Evolutionary conservation across 2,329 filamentous ascomycete species (phyloP).

Genomic region (Fusarium papillatum): DNA sequence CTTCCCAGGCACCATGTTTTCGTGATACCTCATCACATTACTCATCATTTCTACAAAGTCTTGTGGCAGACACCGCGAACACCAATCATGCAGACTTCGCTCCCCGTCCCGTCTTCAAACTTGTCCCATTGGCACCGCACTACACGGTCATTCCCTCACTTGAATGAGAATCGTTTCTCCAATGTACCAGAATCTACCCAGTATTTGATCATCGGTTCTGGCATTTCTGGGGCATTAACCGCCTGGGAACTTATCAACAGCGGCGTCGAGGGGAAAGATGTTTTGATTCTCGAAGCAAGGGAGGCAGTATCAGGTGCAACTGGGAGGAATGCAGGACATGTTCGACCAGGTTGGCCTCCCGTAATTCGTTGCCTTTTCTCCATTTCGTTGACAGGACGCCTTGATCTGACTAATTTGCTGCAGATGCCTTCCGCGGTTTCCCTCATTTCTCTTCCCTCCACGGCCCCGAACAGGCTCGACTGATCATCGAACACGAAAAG

Average conservation of each 20-base stretch:
- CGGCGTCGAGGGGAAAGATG: conserved; percentile 48
- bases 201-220: conserved; percentile 58
- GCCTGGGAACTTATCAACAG: conserved; percentile 53
- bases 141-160: conserved; percentile 56
- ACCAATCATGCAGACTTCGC: neutral
- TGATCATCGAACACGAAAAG: neutral
- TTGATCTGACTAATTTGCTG: neutral
- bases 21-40: too few relatives aligned
- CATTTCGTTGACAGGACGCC: too few relatives aligned
- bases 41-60: too few relatives aligned
- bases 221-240: conserved; percentile 56
- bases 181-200: conserved; percentile 46
- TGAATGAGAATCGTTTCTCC: conserved; percentile 51
- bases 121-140: conserved; percentile 57
- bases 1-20: too few relatives aligned
- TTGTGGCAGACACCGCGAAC: too few relatives aligned
- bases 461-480: neutral
- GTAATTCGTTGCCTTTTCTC: neutral
- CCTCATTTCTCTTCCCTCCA: neutral
- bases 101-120: conserved; percentile 20
- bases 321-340: neutral
- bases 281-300: conserved; percentile 31
- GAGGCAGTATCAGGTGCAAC: neutral
- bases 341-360: neutral
- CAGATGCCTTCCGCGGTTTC: neutral